Conservation (phyloP, 257 asterid genomes). For the Ehretia macrophylla region DNA sequence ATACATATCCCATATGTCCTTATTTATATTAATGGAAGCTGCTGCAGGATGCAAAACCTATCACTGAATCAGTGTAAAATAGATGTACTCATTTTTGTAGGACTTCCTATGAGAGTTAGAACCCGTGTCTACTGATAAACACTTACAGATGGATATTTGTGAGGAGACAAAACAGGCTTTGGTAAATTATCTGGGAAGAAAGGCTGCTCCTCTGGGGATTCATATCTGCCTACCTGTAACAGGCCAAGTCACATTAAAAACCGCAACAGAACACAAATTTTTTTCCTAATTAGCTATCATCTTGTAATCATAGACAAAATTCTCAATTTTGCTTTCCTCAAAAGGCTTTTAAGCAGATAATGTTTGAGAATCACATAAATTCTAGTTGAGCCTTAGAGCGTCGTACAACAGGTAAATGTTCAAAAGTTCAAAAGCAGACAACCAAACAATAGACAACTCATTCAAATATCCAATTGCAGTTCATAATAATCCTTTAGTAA, state of each 20-base stretch:
- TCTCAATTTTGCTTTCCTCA: too few species aligned
- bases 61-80: not conserved
- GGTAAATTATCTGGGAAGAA: slow-evolving; percentile 61
- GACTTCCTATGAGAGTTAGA: not conserved
- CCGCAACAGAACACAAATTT: too few species aligned
- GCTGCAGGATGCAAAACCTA: slow-evolving; percentile 70
- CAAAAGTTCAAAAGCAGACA: too few species aligned
- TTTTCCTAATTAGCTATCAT: too few species aligned
- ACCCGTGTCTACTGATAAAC: not conserved
- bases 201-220: slow-evolving; percentile 65
- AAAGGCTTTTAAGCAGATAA: too few species aligned
- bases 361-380: too few species aligned
- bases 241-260: not conserved
- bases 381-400: too few species aligned
- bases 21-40: slow-evolving; percentile 59
- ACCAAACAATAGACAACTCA: too few species aligned
- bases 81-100: not conserved
- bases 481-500: too few species aligned
- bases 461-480: too few species aligned
- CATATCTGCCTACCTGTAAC: slow-evolving; percentile 67
- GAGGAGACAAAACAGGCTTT: slow-evolving; percentile 36
- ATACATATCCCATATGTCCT: slow-evolving; percentile 53
- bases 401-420: too few species aligned
- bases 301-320: too few species aligned
- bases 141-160: slow-evolving; percentile 28